A percentile compares a stretch with the other conserved stretches of the same genome.
These are phyloP conservation scores for Malus hybrid DNA, from an alignment of 331 rosid genomes.

Conservation along the genomic window DNA sequence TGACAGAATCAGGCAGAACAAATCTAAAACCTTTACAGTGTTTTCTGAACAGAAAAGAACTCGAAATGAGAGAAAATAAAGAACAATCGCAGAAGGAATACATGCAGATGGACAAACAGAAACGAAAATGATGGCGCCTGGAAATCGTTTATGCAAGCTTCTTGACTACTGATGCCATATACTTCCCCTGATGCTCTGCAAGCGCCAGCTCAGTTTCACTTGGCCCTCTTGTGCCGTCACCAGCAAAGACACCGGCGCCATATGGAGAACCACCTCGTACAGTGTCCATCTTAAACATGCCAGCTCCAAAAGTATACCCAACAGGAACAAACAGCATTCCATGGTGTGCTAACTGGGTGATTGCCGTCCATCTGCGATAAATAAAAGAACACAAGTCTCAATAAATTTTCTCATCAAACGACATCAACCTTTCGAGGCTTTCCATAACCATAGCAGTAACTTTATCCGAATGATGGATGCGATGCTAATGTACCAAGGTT, in stretches of 20 bases:
- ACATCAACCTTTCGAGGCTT: neutral
- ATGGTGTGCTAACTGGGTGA: constrained; percentile 88
- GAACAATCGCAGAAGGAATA: constrained; percentile 11
- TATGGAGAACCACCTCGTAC: constrained; percentile 89
- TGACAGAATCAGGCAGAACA: constrained; percentile 12
- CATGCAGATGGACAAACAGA: constrained; percentile 3
- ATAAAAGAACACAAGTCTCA: neutral
- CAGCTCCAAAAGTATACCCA: constrained; percentile 90
- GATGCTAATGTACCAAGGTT: neutral
- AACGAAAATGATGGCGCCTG: neutral
- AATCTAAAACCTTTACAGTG: constrained; percentile 27
- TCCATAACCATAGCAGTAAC: neutral
- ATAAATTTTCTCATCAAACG: neutral
- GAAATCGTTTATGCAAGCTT: constrained; percentile 36
- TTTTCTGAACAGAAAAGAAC: constrained; percentile 23
- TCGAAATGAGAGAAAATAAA: neutral
- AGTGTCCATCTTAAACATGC: constrained; percentile 81
- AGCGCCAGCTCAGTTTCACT: constrained; percentile 80
- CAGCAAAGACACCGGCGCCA: constrained; percentile 88
- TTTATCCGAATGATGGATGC: neutral
- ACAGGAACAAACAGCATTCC: constrained; percentile 94
- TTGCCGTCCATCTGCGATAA: constrained; percentile 88
- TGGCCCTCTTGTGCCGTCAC: constrained; percentile 81
- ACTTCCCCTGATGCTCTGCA: constrained; percentile 91
- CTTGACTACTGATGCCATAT: constrained; percentile 80